Percentiles rank a stretch among this genome's conserved stretches.
phyloP scores from a whole-genome alignment of 768 basidiomycete genomes.

The Trametes cinnabarina region DNA sequence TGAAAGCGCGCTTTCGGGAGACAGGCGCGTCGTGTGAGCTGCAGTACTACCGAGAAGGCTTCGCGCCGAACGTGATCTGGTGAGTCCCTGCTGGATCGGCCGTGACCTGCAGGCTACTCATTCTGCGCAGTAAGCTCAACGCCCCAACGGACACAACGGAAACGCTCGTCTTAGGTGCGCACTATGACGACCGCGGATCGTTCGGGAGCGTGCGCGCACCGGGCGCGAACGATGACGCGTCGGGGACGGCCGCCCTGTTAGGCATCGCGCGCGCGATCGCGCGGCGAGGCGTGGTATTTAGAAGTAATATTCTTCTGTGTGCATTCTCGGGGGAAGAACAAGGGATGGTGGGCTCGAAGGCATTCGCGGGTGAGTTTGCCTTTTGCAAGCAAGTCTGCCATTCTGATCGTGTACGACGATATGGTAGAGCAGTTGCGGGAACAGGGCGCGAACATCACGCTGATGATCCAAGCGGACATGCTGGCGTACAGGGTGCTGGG shows the following conservation, averaged over 20 bases:
- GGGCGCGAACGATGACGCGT: constrained; percentile 63
- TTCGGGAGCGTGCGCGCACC: constrained; percentile 73
- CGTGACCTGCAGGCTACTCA: not conserved
- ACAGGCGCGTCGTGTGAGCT: constrained; percentile 75
- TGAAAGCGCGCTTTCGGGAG: constrained; percentile 68
- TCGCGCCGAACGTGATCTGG: constrained; percentile 88
- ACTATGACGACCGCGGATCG: constrained; percentile 89
- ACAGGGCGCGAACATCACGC: constrained; percentile 63
- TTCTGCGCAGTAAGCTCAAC: constrained; percentile 50
- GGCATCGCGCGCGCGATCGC: constrained; percentile 75
- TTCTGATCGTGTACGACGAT: not conserved
- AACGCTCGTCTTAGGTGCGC: constrained; percentile 73
- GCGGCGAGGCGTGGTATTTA: constrained; percentile 63
- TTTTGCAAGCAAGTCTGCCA: not conserved
- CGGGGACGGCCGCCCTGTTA: constrained; percentile 65
- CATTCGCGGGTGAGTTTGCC: constrained; percentile 52
- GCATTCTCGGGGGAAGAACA: constrained; percentile 93
- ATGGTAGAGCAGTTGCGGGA: constrained; percentile 53
- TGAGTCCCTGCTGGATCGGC: constrained; percentile 29
- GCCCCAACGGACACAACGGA: constrained; percentile 52
- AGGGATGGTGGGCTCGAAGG: constrained; percentile 74
- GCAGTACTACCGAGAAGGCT: constrained; percentile 62
- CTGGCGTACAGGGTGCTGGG: constrained; percentile 76
- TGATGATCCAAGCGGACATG: constrained; percentile 94
- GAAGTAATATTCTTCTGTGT: constrained; percentile 72